phyloP scores from a whole-genome alignment of 257 asterid species.

The Ballota nigra region DNA sequence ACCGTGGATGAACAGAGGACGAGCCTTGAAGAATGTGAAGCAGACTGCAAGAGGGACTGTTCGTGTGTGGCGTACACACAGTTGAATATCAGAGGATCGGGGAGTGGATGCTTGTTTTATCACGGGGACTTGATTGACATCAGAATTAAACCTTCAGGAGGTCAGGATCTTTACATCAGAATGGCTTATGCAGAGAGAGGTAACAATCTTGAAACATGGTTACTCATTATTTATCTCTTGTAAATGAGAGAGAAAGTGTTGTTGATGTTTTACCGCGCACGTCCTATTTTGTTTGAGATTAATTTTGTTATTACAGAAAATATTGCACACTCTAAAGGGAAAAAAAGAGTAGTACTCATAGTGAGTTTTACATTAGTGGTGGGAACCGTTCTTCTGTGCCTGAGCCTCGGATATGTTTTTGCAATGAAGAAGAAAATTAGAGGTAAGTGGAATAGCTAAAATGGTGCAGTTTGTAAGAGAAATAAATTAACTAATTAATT shows the following conservation, averaged over 20 bases:
- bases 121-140: slow-evolving; percentile 39
- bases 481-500: background rate
- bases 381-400: background rate
- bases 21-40: background rate
- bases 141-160: slow-evolving; percentile 15
- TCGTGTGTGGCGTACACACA: no score
- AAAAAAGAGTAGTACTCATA: background rate
- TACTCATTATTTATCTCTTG: no score
- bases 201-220: background rate
- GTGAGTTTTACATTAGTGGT: background rate
- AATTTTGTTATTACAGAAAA: background rate
- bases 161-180: slow-evolving; percentile 32
- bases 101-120: no score
- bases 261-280: no score
- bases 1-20: background rate
- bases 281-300: no score
- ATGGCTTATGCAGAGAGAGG: no score
- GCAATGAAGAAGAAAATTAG: background rate
- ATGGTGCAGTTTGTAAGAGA: background rate
- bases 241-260: no score
- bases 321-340: background rate
- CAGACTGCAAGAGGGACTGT: background rate
- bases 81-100: no score
- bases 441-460: background rate
- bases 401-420: background rate